phyloP scores from a whole-genome alignment of 495 filamentous ascomycete genomes.

The Daldinia concentrica region DNA sequence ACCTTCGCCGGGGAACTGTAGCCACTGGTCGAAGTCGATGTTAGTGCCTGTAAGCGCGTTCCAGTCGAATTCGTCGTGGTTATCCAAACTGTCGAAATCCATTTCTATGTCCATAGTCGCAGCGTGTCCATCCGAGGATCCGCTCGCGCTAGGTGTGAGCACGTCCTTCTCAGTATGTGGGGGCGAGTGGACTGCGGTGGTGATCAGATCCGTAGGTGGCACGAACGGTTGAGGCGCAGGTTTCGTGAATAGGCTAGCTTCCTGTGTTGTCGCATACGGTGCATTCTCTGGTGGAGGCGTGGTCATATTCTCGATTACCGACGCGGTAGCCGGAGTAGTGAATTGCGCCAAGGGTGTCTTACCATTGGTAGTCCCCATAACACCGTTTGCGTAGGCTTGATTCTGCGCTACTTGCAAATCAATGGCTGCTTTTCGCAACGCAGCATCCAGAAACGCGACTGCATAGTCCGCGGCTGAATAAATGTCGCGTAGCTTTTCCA shows the following conservation, averaged over 20 bases:
- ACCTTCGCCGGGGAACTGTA: conserved; percentile 54
- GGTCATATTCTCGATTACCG: conserved; percentile 39
- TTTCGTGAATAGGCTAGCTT: conserved; percentile 39
- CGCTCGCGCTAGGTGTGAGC: conserved; percentile 47
- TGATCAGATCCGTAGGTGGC: conserved; percentile 23
- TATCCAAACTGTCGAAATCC: conserved; percentile 40
- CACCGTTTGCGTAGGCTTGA: conserved; percentile 21
- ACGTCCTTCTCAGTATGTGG: conserved; percentile 48
- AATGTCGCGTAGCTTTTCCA: conserved; percentile 80
- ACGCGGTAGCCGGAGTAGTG: conserved; percentile 11
- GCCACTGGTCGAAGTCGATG: conserved; percentile 57
- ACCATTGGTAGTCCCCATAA: conserved; percentile 27
- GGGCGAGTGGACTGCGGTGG: conserved; percentile 43
- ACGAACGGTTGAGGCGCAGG: conserved; percentile 26
- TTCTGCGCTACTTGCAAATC: conserved; percentile 44
- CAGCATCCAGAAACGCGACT: conserved; percentile 83
- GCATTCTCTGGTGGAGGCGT: conserved; percentile 57
- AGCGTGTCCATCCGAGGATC: conserved; percentile 37
- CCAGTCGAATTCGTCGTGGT: conserved; percentile 51
- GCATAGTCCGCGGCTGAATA: conserved; percentile 90
- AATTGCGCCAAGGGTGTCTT: conserved; percentile 41
- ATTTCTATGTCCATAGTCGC: conserved; percentile 39
- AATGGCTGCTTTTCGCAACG: conserved; percentile 81
- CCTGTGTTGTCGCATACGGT: conserved; percentile 46
- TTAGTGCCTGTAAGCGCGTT: conserved; percentile 48